Conservation (phyloP, 306 rosid species). For the Gillenia trifoliata region DNA sequence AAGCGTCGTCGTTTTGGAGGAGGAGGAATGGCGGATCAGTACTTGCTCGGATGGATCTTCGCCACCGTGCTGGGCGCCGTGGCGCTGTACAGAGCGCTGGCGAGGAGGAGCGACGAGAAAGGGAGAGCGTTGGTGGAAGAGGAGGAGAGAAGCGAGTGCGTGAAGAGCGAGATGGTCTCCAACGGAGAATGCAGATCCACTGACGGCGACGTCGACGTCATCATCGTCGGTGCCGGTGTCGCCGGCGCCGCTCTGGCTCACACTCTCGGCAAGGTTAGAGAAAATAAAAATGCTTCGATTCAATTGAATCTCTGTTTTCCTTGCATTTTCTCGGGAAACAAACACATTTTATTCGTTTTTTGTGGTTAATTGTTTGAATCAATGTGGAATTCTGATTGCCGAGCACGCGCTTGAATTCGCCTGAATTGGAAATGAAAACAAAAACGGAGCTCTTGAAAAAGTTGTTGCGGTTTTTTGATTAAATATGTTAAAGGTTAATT, state of each 20-base stretch:
- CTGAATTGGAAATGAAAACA: neutral
- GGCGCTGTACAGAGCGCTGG: conserved; percentile 30
- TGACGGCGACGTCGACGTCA: conserved; percentile 45
- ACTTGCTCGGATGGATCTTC: conserved; percentile 46
- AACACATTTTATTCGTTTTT: neutral
- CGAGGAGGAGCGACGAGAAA: conserved; percentile 9
- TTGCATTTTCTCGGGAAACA: neutral
- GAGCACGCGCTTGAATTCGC: neutral
- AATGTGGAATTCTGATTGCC: neutral
- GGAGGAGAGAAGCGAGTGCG: conserved; percentile 21
- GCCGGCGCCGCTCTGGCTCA: conserved; percentile 93
- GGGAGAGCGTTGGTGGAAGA: conserved; percentile 15
- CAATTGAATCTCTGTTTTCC: neutral
- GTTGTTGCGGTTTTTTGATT: neutral
- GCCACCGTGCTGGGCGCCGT: conserved; percentile 28
- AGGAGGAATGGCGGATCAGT: conserved; percentile 45
- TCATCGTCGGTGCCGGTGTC: conserved; percentile 95
- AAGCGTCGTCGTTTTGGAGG: neutral
- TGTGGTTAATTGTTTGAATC: neutral
- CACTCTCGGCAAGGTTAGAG: conserved; percentile 80
- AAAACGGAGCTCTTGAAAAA: neutral
- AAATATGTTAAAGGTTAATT: neutral
- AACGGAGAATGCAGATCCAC: conserved; percentile 60
- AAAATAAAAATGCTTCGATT: neutral
- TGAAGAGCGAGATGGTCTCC: conserved; percentile 32